Conservation (phyloP, 2,329 filamentous ascomycete species). For the Myriosclerotinia scirpicola region DNA sequence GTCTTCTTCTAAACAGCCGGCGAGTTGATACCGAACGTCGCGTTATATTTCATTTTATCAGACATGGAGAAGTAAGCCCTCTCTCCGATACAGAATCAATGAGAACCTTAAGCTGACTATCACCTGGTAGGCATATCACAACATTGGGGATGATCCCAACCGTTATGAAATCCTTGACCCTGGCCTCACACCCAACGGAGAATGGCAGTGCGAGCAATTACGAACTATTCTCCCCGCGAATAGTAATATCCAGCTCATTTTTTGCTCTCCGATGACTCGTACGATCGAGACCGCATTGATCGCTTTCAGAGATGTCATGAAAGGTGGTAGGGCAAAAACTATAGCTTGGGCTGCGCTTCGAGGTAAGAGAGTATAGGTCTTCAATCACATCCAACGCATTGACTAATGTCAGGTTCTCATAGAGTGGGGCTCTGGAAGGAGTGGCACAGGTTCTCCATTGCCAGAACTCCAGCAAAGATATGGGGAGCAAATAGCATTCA, state of each 20-base stretch:
- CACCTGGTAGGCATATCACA: background rate
- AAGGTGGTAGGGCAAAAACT: background rate
- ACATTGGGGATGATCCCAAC: background rate
- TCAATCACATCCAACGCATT: background rate
- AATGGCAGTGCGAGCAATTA: background rate
- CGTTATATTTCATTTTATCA: background rate
- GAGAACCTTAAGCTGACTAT: fast-evolving
- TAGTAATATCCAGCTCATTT: background rate
- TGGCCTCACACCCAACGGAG: background rate
- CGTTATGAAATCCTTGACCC: background rate
- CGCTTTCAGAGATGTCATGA: background rate
- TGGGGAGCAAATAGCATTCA: background rate
- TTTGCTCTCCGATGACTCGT: background rate
- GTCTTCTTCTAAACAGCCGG: background rate
- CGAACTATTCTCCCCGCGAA: background rate
- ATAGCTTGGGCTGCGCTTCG: background rate
- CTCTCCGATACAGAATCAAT: background rate
- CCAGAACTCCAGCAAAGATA: background rate
- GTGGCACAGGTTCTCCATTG: background rate
- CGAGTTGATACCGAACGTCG: background rate
- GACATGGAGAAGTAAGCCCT: background rate
- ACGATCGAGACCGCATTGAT: background rate
- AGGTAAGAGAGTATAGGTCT: background rate
- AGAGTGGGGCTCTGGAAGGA: background rate
- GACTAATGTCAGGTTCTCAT: background rate